phyloP scores from a whole-genome alignment of 1,284 basidiomycete species.

The Heterobasidion irregulare region DNA sequence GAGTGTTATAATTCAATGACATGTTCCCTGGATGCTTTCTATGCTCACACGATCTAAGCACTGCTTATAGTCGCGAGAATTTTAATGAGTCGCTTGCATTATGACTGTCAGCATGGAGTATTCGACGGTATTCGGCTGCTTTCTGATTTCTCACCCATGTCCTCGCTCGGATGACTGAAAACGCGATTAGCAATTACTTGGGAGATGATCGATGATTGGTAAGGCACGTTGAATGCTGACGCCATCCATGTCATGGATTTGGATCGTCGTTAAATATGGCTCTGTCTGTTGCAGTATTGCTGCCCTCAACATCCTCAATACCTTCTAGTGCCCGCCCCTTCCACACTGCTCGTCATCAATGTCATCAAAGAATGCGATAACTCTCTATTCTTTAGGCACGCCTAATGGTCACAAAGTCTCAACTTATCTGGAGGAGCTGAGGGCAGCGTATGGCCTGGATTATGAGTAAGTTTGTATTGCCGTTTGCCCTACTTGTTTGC shows the following conservation, averaged over 20 bases:
- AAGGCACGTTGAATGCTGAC: no score
- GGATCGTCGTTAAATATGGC: no score
- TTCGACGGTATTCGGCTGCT: no score
- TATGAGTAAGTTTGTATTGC: constrained; percentile 23
- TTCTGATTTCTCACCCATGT: no score
- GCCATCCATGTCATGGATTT: no score
- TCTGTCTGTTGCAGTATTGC: no score
- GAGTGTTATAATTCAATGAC: no score
- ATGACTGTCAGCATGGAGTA: neutral
- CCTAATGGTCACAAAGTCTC: constrained; percentile 19
- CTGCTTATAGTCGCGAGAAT: neutral
- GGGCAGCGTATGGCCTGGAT: constrained; percentile 30
- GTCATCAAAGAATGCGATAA: neutral
- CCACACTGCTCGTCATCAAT: neutral
- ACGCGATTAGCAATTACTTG: neutral
- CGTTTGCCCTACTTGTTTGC: constrained; percentile 10
- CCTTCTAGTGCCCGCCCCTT: no score
- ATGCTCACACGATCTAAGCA: neutral
- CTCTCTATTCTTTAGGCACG: constrained; percentile 6
- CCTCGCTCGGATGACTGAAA: no score
- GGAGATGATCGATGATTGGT: neutral
- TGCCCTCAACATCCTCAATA: no score
- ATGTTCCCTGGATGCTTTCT: no score
- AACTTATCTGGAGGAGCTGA: constrained; percentile 37
- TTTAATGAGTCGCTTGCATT: neutral